phyloP scores from a whole-genome alignment of 1,284 basidiomycete species.

The Tilletia setariae region DNA sequence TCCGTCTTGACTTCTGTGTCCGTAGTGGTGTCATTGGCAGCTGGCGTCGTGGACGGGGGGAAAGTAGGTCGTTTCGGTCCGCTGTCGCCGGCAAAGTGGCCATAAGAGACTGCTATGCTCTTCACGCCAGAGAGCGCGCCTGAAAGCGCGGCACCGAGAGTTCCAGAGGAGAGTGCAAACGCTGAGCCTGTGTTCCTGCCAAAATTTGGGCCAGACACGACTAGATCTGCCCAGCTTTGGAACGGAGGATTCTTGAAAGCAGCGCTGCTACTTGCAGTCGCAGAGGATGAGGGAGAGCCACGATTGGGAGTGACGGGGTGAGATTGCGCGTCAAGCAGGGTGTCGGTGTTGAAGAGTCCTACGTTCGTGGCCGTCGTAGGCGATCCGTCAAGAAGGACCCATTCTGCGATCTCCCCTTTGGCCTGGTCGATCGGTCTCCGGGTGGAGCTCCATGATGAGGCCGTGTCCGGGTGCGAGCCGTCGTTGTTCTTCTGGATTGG shows the following conservation, averaged over 20 bases:
- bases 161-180: conserved; percentile 50
- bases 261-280: conserved; percentile 12
- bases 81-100: conserved; percentile 33
- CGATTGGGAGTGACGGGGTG: conserved; percentile 13
- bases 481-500: conserved; percentile 38
- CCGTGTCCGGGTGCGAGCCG: conserved; percentile 33
- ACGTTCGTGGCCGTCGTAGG: conserved; percentile 50
- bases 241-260: not conserved
- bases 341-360: conserved; percentile 43
- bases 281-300: conserved; percentile 19
- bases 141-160: conserved; percentile 47
- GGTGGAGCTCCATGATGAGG: conserved; percentile 40
- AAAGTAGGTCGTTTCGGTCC: not conserved
- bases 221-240: conserved; percentile 30
- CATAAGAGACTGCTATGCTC: conserved; percentile 45
- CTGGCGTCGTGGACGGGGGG: not conserved
- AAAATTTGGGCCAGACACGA: conserved; percentile 51
- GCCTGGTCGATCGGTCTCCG: conserved; percentile 34
- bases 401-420: conserved; percentile 46
- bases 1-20: conserved; percentile 24
- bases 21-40: too few species aligned
- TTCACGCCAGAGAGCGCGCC: conserved; percentile 40
- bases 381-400: conserved; percentile 49
- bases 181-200: conserved; percentile 52
- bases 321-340: conserved; percentile 26